Base-by-base conservation (phyloP, 2,329 filamentous ascomycete genomes). In the Juglanconis juglandina region DNA sequence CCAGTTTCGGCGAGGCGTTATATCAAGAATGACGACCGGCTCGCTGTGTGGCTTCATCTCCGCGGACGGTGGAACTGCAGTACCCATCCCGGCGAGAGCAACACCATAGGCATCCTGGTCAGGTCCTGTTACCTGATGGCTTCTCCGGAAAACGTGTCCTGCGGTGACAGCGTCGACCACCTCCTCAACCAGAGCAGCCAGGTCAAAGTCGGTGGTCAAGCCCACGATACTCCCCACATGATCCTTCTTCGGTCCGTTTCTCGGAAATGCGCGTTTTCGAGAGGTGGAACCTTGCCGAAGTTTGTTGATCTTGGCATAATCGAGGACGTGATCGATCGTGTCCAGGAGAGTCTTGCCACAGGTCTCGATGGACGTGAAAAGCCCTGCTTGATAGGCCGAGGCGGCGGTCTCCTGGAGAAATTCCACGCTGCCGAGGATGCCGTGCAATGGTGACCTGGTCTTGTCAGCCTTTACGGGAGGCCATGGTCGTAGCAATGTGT, bases 381-480 rank as follows among this genome's bases (percentile, higher is more conserved):
- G 72, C 14, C 76, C 74, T 5, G 72, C 68, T 61, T 81, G 78
- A 30, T 75, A 70, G 6, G 73, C 69, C 48, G 75, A 72, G 50
- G 81, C 68, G 2, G 72, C 64, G 0, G 75, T 78, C 11, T 81
- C 79, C 13, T 77, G 75, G 1, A 85, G 68, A 42, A 83, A 72
- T 61, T 82, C 79, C 5, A 76, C 77, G 65, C 71, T 83, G 0
- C 79, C 81, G 1, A 86, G 71, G 33, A 86, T 82, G 2, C 82
- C 83, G 62, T 86, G 82, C 0, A 86, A 71, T 2, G 83, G 83
- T 3, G 78, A 82, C 14, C 83, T 75, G 9, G 5, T 30, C 5
- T 39, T 3, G 46, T 60, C 11, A 60, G 58, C 14, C 11, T 48
- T 32, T 33, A 13, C 47, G 17, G 7, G 14, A 24, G 24, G 24